Evolutionary conservation across 2,329 filamentous ascomycete species (phyloP), one percentile per base, ranked within the genome.

Genomic region (Exserohilum turcica): DNA sequence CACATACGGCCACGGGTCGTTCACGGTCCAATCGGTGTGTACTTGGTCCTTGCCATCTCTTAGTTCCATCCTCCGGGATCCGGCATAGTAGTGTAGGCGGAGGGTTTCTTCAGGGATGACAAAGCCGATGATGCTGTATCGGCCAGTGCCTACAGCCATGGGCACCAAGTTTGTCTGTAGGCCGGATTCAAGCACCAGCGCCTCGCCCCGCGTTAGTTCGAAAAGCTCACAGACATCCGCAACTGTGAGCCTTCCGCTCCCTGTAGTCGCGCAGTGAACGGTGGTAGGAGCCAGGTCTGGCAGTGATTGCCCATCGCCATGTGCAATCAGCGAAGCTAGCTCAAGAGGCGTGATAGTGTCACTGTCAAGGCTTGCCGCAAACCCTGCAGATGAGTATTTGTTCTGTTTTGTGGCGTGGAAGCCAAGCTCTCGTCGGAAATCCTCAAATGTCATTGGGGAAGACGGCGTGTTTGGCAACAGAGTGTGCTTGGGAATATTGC

Each of bases 121-220:
- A 0, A 91, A 75, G 0, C 86, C 90, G 46, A 95, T 82, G 59
- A 95, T 90, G 67, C 88, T 92, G 68, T 85, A 90, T 40, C 85
- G 79, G 2, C 88, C 88, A 2, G 80, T 81, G 28, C 80, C 78
- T 1, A 75, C 67, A 12, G 76, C 73, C 42, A 79, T 67, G 1
- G 77, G 78, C 3, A 68, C 56, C 8, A 74, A 67, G 12, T 75
- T 70, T 5, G 63, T 52, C 15, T 76, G 80, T 48, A 72, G 65
- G 21, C 76, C 77, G 33, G 82, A 84, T 60, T 84, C 77, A 3
- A 81, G 67, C 13, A 80, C 61, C 15, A 80, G 69, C 0, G 75
- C 71, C 52, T 79, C 73, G n/a, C 59, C 59, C 6, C 64, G 60
- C 10, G 67, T 58, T 5, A 72, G 57, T 3, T 72, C 60, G 32